A percentile compares a stretch with the other conserved stretches of the same genome.
Conservation (phyloP, 2,329 filamentous ascomycete genomes). For the Alternaria arborescens region DNA sequence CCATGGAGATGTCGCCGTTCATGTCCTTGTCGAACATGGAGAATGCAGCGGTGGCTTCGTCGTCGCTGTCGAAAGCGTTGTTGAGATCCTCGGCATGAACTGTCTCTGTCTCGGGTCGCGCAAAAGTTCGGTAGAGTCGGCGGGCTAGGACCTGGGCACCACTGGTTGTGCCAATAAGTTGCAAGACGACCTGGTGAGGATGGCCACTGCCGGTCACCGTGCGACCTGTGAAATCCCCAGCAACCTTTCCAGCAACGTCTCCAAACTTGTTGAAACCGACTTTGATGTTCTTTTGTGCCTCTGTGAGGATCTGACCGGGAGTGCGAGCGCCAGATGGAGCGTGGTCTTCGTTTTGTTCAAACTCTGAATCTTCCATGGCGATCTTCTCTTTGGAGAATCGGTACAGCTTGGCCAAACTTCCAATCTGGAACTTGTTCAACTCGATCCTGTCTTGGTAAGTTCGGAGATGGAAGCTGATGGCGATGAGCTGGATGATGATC, state of each 20-base stretch:
- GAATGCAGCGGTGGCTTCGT: conserved; percentile 90
- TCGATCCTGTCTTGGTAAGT: conserved; percentile 93
- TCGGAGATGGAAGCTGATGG: conserved; percentile 88
- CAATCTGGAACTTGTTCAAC: conserved; percentile 89
- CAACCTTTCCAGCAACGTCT: conserved; percentile 83
- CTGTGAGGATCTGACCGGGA: conserved; percentile 74
- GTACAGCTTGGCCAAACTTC: conserved; percentile 70
- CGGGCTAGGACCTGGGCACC: conserved; percentile 86
- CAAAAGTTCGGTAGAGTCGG: conserved; percentile 86
- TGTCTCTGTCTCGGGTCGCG: conserved; percentile 76
- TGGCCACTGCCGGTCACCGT: conserved; percentile 73
- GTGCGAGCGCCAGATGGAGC: conserved; percentile 71
- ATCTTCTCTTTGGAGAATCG: conserved; percentile 71
- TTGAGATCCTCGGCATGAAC: conserved; percentile 81
- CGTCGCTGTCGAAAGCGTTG: conserved; percentile 78
- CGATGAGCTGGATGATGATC: conserved; percentile 93
- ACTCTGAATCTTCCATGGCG: conserved; percentile 77
- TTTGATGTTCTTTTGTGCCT: conserved; percentile 76
- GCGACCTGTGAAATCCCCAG: conserved; percentile 89
- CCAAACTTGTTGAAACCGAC: conserved; percentile 81
- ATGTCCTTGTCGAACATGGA: conserved; percentile 94
- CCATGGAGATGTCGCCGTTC: conserved; percentile 95
- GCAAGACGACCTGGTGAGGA: conserved; percentile 82
- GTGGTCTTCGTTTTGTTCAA: conserved; percentile 63
- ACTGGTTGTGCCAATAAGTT: conserved; percentile 74